phyloP scores from a whole-genome alignment of 2,329 filamentous ascomycete species.

The Aureobasidium zeae region DNA sequence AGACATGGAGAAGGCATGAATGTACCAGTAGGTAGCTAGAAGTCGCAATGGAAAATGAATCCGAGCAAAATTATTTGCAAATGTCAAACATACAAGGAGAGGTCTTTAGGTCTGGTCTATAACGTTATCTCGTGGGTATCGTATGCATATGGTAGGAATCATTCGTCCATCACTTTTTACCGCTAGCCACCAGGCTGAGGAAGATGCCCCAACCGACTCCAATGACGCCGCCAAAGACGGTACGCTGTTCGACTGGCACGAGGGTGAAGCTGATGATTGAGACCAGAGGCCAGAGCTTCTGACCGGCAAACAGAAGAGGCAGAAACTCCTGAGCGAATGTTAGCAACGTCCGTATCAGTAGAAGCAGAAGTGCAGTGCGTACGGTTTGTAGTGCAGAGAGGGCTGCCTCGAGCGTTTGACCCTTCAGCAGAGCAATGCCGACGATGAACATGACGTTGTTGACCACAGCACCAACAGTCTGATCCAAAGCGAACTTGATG shows the following conservation, averaged over 20 bases:
- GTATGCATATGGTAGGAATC: neutral
- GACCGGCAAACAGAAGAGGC: constrained; percentile 57
- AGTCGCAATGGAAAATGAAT: too few species aligned
- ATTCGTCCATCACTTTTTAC: constrained; percentile 3
- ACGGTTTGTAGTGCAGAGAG: constrained; percentile 10
- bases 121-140: constrained; percentile 1
- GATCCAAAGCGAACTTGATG: constrained; percentile 60
- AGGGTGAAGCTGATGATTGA: constrained; percentile 62
- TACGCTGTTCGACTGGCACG: constrained; percentile 60
- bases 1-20: too few species aligned
- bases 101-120: too few species aligned
- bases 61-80: too few species aligned
- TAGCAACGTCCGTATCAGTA: constrained; percentile 14
- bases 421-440: constrained; percentile 49
- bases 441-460: constrained; percentile 58
- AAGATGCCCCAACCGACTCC: constrained; percentile 69
- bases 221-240: constrained; percentile 61
- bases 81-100: too few species aligned
- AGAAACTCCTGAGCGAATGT: constrained; percentile 27
- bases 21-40: too few species aligned
- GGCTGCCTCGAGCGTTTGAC: constrained; percentile 19
- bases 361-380: neutral
- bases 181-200: constrained; percentile 47
- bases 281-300: constrained; percentile 63
- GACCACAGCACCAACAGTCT: constrained; percentile 54